Conservation (phyloP, 495 filamentous ascomycete species). For the Melanomma pulvis-pyrius region DNA sequence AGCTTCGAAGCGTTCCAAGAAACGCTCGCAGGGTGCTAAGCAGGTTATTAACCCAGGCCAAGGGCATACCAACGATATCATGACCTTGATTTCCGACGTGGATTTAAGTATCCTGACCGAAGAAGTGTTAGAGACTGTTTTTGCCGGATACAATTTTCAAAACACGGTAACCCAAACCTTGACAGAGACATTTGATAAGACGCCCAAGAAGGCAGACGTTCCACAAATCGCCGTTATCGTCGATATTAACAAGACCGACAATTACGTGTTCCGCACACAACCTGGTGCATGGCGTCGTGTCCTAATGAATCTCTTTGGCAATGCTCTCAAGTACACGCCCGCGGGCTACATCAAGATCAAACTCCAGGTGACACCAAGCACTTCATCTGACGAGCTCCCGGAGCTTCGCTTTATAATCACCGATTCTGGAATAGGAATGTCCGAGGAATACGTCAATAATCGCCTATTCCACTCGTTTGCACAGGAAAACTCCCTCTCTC, state of each 20-base stretch:
- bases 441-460: conserved; percentile 66
- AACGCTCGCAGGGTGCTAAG: conserved; percentile 17
- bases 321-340: conserved; percentile 67
- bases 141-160: conserved; percentile 54
- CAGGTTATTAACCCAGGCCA: conserved; percentile 14
- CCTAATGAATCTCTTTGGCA: conserved; percentile 82
- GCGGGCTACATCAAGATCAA: conserved; percentile 66
- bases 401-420: conserved; percentile 56
- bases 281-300: conserved; percentile 74
- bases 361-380: conserved; percentile 52
- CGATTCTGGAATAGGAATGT: conserved; percentile 72
- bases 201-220: conserved; percentile 30
- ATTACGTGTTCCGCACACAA: conserved; percentile 68
- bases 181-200: conserved; percentile 9
- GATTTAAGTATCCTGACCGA: conserved; percentile 57
- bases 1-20: conserved; percentile 39
- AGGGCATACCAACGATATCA: conserved; percentile 40
- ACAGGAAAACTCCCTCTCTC: conserved; percentile 67
- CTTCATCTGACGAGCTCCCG: conserved; percentile 34
- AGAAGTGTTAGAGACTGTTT: conserved; percentile 63
- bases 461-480: conserved; percentile 70
- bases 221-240: conserved; percentile 60
- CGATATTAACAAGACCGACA: conserved; percentile 59
- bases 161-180: conserved; percentile 25
- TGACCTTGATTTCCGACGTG: conserved; percentile 28